Evolutionary conservation across 202 grass and related monocot species (phyloP).

Genomic region (Brachypodium distachyon): DNA sequence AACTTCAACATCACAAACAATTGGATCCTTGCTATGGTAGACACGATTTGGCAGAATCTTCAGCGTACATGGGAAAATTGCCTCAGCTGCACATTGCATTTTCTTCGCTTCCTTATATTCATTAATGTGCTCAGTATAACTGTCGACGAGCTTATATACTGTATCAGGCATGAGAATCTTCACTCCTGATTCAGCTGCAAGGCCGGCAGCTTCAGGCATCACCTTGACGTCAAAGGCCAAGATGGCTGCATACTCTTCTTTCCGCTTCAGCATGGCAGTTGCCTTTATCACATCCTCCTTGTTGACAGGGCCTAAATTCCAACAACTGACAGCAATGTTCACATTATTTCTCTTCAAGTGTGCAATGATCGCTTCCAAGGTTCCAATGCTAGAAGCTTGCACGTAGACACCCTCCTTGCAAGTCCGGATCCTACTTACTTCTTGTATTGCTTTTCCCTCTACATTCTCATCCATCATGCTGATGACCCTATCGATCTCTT

Average conservation of each 20-base stretch:
- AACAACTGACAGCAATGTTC: slow-evolving; percentile 50
- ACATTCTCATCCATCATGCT: neutral
- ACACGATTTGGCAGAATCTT: slow-evolving; percentile 61
- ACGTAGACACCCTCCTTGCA: slow-evolving; percentile 62
- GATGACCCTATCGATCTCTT: neutral
- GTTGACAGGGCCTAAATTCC: slow-evolving; percentile 63
- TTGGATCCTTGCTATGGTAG: slow-evolving; percentile 66
- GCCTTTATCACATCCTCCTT: slow-evolving; percentile 78
- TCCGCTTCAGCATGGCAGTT: slow-evolving; percentile 63
- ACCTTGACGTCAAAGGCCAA: slow-evolving; percentile 85
- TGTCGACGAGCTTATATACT: slow-evolving; percentile 38
- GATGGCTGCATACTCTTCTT: slow-evolving; percentile 65
- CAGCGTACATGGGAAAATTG: slow-evolving; percentile 58
- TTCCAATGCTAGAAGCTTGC: slow-evolving; percentile 55
- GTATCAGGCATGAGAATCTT: slow-evolving; percentile 62
- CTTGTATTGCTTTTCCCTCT: neutral
- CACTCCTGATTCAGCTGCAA: slow-evolving; percentile 58
- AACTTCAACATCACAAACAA: slow-evolving; percentile 59
- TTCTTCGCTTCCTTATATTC: slow-evolving; percentile 48
- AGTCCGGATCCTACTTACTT: slow-evolving; percentile 23
- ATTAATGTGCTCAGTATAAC: neutral
- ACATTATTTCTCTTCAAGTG: slow-evolving; percentile 44
- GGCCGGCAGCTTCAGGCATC: slow-evolving; percentile 43
- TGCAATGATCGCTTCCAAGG: slow-evolving; percentile 45
- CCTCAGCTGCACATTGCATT: slow-evolving; percentile 49